These are phyloP conservation scores for Starmerella roubikii DNA, from an alignment of 805 yeast species.

Conservation along the genomic window DNA sequence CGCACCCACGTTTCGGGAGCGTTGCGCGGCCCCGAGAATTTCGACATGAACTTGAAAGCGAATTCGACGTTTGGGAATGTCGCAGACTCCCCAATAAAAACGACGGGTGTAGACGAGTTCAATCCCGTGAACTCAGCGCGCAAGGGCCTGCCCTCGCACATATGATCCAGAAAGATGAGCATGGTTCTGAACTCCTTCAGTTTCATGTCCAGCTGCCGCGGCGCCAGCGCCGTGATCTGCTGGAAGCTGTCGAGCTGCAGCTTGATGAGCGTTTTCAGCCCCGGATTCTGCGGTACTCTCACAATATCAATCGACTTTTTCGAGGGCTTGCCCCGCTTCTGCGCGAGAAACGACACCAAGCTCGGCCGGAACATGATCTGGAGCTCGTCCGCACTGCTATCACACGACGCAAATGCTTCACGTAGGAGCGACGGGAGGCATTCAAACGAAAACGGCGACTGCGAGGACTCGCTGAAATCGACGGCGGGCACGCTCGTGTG, in stretches of 20 bases:
- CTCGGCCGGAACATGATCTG: conserved; percentile 10
- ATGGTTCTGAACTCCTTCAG: conserved; percentile 17
- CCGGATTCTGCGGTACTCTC: background rate
- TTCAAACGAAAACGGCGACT: conserved; percentile 5
- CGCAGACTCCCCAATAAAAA: conserved; percentile 3
- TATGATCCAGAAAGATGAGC: conserved; percentile 10
- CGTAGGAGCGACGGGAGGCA: conserved; percentile 13
- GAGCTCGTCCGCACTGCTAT: conserved; percentile 18
- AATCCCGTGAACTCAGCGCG: conserved; percentile 6
- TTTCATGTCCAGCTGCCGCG: conserved; percentile 17
- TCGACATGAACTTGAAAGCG: conserved; percentile 12
- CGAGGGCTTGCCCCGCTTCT: conserved; percentile 3
- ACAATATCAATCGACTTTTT: background rate
- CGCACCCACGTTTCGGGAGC: conserved; percentile 5
- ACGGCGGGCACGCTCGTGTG: conserved; percentile 4
- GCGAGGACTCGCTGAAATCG: conserved; percentile 3
- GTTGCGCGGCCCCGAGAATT: conserved; percentile 2
- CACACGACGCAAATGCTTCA: conserved; percentile 16
- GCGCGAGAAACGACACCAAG: conserved; percentile 12
- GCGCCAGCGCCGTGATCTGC: conserved; percentile 13
- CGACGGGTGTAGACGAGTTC: conserved; percentile 9
- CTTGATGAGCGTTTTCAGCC: conserved; percentile 15
- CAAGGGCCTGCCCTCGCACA: conserved; percentile 9
- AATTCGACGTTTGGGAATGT: conserved; percentile 7
- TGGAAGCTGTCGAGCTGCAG: conserved; percentile 13